phyloP scores from a whole-genome alignment of 495 filamentous ascomycete genomes.

The Hypoxylon fuscum region DNA sequence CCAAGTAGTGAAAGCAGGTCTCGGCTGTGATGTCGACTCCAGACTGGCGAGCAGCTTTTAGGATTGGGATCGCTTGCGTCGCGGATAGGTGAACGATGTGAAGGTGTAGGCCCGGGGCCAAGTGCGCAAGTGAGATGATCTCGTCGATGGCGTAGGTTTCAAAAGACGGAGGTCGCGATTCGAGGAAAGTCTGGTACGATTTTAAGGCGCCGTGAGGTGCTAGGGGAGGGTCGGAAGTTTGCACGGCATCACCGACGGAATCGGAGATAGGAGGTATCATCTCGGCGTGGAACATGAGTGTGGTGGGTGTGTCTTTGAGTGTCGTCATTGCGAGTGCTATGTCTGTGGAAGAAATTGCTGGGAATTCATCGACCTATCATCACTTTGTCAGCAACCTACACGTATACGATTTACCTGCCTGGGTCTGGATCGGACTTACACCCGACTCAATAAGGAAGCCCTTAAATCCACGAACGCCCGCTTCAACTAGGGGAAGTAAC shows the following conservation, averaged over 20 bases:
- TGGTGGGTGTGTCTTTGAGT: slow-evolving; percentile 79
- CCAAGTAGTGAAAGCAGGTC: slow-evolving; percentile 97
- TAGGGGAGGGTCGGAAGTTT: slow-evolving; percentile 74
- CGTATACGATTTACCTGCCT: slow-evolving; percentile 4
- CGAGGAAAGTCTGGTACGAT: slow-evolving; percentile 88
- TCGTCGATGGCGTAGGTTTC: slow-evolving; percentile 91
- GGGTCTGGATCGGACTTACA: slow-evolving; percentile 66
- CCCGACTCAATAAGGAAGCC: slow-evolving; percentile 97
- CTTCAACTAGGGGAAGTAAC: slow-evolving; percentile 80
- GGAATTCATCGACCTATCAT: slow-evolving; percentile 89
- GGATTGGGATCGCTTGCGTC: slow-evolving; percentile 88
- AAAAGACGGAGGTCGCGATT: slow-evolving; percentile 87
- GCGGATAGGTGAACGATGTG: slow-evolving; percentile 97
- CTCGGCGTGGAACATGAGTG: slow-evolving; percentile 98
- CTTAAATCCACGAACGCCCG: slow-evolving; percentile 94
- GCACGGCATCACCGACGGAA: slow-evolving; percentile 82
- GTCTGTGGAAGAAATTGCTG: slow-evolving; percentile 82
- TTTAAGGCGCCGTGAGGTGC: slow-evolving; percentile 79
- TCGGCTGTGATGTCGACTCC: slow-evolving; percentile 95
- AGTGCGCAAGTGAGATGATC: slow-evolving; percentile 80
- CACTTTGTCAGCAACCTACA: slow-evolving; percentile 5
- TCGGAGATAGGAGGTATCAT: slow-evolving; percentile 91
- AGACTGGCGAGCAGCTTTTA: slow-evolving; percentile 77
- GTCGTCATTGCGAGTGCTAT: slow-evolving; percentile 81
- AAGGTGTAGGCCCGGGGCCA: slow-evolving; percentile 84